Base-by-base conservation (phyloP, 345 rosid species). In the Aquilaria sinensis region DNA sequence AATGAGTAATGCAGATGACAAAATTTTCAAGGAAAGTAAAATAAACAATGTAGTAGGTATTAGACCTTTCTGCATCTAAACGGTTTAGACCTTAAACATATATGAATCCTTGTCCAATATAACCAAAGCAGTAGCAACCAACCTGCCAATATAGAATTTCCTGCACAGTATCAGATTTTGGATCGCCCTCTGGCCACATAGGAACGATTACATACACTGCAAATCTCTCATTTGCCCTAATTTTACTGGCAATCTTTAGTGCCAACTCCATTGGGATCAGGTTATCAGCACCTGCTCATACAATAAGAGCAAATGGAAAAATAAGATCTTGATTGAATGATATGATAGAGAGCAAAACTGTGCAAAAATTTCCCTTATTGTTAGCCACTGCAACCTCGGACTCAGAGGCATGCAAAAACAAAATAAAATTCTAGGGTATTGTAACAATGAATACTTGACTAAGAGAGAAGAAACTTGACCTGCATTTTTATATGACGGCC, bases 141-240 rank as follows among this genome's bases (percentile, higher is more conserved):
- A 94, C 99, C 97, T 94, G 99, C 99, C 99, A 94, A 63, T 34
- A 85, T 62, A 94, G 86, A 75, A 94, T 91, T 84, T 94, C 99
- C 81, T 91, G 99, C 81, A 87, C 69, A 32, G 91, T 62, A 7
- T 70, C 84, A 67, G 89, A 54, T 61, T 79, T 83, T 30, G 99
- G 97, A 67, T 91, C 96, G 59, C 99, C 99, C 77, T 94, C 99
- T 23, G 99, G 99, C 99, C 99, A 94, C 90, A 94, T 59, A 3
- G 99, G 99, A 59, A 94, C 72, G 60, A 91, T 68, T n/a, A 94
- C 65, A 77, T 94, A 94, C 37, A 90, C 96, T 0, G 91, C 82
- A 70, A 94, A 94, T 77, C 96, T 88, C 79, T 94, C 91, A 15
- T 75, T 78, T 14, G 97, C 95, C 77, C 85, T 81, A 66, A 94